A percentile compares a stretch with the other conserved stretches of the same genome.
These are phyloP conservation scores for Capsicum pubescens DNA, from an alignment of 257 asterid genomes.

Conservation along the genomic window DNA sequence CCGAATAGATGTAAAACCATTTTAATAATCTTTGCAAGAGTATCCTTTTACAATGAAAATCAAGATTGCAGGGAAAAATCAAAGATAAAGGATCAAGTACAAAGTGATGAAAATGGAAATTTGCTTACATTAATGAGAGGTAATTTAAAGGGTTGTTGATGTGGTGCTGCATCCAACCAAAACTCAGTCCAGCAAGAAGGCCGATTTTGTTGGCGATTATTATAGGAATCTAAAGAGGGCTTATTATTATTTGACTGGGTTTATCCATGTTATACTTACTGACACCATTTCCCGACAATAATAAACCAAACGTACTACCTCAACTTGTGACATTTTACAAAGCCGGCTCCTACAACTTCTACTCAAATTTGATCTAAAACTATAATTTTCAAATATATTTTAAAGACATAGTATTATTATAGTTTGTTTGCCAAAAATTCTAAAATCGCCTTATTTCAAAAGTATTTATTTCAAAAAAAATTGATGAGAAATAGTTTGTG, in stretches of 20 bases:
- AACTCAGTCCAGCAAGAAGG: neutral
- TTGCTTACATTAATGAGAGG: constrained; percentile 16
- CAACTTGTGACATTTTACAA: neutral
- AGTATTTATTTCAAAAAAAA: too few species aligned
- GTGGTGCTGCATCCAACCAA: constrained; percentile 1
- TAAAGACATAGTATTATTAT: too few species aligned
- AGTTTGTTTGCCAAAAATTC: too few species aligned
- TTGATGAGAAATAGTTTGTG: too few species aligned
- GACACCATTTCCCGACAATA: neutral
- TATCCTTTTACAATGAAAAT: neutral
- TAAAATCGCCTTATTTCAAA: too few species aligned
- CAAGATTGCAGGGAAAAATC: neutral
- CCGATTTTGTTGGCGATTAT: neutral
- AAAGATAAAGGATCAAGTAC: neutral
- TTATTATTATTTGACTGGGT: neutral
- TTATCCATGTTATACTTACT: neutral
- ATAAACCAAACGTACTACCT: neutral
- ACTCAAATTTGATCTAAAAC: neutral
- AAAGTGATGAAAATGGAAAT: neutral
- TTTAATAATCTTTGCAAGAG: neutral
- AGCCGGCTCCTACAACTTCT: neutral
- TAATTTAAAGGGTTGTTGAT: neutral
- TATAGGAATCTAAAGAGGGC: neutral
- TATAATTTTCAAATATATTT: too few species aligned
- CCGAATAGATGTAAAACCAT: neutral